Conservation (phyloP, 1,139 yeast genomes). For the Saccharomyces hybrid region DNA sequence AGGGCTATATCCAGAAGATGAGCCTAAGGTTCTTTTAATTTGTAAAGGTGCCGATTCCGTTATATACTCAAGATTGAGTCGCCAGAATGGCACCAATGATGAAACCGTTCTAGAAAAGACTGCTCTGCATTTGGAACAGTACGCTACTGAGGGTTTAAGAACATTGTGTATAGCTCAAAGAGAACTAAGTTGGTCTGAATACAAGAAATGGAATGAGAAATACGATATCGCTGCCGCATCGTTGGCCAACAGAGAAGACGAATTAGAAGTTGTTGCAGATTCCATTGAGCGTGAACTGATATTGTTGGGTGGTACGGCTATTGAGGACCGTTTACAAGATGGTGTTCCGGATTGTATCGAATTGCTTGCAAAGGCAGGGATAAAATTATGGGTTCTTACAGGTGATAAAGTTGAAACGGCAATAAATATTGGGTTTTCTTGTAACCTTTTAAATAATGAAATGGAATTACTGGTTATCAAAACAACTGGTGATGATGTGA, state of each 20-base stretch:
- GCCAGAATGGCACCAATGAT: conserved; percentile 30
- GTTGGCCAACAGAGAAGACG: conserved; percentile 66
- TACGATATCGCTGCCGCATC: conserved; percentile 75
- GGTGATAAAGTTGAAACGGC: conserved; percentile 99
- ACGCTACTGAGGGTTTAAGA: conserved; percentile 94
- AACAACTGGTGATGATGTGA: conserved; percentile 39
- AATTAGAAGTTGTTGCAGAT: conserved; percentile 72
- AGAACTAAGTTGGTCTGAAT: conserved; percentile 55
- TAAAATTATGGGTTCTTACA: conserved; percentile 92
- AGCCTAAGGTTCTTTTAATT: conserved; percentile 48
- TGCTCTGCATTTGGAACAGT: conserved; percentile 82
- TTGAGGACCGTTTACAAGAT: conserved; percentile 89
- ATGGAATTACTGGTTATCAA: conserved; percentile 79
- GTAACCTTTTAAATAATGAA: conserved; percentile 76
- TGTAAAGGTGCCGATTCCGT: conserved; percentile 96
- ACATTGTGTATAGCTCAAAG: conserved; percentile 87
- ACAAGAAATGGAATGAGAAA: conserved; percentile 57
- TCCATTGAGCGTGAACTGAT: conserved; percentile 66
- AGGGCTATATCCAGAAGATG: conserved; percentile 34
- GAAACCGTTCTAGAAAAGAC: conserved; percentile 47
- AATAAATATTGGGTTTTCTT: conserved; percentile 92
- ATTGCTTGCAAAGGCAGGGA: conserved; percentile 79
- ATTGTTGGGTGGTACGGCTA: conserved; percentile 92
- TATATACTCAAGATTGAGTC: conserved; percentile 64
- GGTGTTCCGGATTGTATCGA: conserved; percentile 96